Evolutionary conservation across 2,329 filamentous ascomycete genomes (phyloP), one percentile per base, ranked within the genome.

Genomic region (Trichophyton mentagrophytes): DNA sequence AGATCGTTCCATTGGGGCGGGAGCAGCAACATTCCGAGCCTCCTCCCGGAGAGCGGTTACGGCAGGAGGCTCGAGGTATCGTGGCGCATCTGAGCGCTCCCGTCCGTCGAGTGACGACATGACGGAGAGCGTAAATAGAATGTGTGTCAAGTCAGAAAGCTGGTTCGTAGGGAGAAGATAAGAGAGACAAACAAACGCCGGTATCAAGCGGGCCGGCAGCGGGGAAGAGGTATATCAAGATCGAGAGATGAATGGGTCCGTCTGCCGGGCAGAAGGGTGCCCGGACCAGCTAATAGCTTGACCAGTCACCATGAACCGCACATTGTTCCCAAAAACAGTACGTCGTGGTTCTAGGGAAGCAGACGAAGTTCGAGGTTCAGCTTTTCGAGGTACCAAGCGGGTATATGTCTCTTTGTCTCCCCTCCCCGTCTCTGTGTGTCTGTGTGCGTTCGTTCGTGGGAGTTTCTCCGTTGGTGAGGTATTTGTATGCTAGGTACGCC

Each of bases 1-100:
- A 11, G 89, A 79, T 62, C 84, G 77, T 67, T 80, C 77, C 80
- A 85, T 82, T 22, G 68, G 67, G 11, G 66, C 62, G 11, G 38
- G 55, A 38, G 46, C 58, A 42, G 61, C 51, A 64, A 70, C 68
- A 49, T 69, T 70, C 61, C 73, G 73, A 56, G 74, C 73, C 67
- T 77, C 74, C 67, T 75, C 72, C 65, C 73, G 71, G 58, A 78
- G 67, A 62, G 76, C 75, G 58, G 73, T 73, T 36, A 78, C 73
- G 60, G 72, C 71, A 47, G 75, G 75, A 64, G 75, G 73, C 61
- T 75, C 73, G 57, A 78, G 73, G 65, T 73, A 75, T 65, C 72
- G 70, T 13, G 62, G 61, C 8, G 61, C 53, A 55, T 57, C 59
- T 27, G 61, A 56, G 46, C 42, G 33, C 38, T 60, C 57, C 27